phyloP scores from a whole-genome alignment of 1,139 yeast genomes.

The Saccharomycopsis crataegensis region DNA sequence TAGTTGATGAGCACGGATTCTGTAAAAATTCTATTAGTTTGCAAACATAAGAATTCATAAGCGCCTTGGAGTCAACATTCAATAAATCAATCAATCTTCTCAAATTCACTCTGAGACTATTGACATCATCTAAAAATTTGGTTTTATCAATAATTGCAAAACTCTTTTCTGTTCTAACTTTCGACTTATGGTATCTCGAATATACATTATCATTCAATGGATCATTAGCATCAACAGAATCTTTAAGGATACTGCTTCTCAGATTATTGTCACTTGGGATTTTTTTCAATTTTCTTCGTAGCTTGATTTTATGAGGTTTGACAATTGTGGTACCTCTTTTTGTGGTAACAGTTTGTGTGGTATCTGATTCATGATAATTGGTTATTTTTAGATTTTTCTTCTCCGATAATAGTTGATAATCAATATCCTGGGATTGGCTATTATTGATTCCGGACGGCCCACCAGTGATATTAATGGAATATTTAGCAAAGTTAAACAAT shows the following conservation, averaged over 20 bases:
- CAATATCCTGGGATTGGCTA: neutral
- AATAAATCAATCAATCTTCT: constrained; percentile 5
- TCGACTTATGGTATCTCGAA: constrained; percentile 17
- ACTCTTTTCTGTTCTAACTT: constrained; percentile 18
- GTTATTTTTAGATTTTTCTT: constrained; percentile 2
- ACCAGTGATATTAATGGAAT: neutral
- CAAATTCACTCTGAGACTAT: constrained; percentile 1
- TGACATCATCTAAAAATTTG: constrained; percentile 16
- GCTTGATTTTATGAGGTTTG: constrained; percentile 11
- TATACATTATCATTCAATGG: constrained; percentile 11
- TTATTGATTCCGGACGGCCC: neutral
- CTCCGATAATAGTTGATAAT: neutral
- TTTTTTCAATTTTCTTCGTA: constrained; percentile 1
- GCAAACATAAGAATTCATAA: neutral
- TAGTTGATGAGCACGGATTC: neutral
- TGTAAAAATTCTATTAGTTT: neutral
- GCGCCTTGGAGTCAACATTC: neutral
- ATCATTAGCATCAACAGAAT: constrained; percentile 6
- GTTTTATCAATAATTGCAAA: constrained; percentile 15
- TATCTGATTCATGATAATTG: neutral
- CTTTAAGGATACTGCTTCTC: neutral
- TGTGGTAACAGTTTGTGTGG: constrained; percentile 4
- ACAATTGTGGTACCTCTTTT: constrained; percentile 4
- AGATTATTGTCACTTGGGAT: neutral
- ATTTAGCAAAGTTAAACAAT: neutral